Evolutionary conservation across 2,329 filamentous ascomycete species (phyloP).

Genomic region (Onygena corvina): DNA sequence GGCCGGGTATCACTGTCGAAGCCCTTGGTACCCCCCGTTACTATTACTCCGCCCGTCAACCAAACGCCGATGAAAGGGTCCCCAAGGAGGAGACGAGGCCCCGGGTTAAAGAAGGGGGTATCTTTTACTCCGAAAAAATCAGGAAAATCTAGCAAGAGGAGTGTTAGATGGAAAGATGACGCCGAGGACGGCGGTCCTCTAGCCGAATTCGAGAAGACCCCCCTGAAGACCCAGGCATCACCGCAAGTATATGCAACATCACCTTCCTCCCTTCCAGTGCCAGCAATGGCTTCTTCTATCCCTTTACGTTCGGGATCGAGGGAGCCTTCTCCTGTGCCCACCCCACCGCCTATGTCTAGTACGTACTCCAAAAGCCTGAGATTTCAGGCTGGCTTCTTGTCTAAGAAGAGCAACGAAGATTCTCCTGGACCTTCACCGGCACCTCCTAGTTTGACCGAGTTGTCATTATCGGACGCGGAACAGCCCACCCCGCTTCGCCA

Average conservation of each 20-base stretch:
- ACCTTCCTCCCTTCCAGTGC: slow-evolving; percentile 29
- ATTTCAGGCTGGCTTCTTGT: slow-evolving; percentile 80
- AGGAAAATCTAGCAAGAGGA: slow-evolving; percentile 52
- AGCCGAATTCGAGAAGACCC: slow-evolving; percentile 85
- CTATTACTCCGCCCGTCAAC: slow-evolving; percentile 19
- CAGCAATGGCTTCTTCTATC: slow-evolving; percentile 44
- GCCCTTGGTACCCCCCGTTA: slow-evolving; percentile 6
- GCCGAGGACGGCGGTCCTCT: slow-evolving; percentile 69
- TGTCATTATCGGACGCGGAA: slow-evolving; percentile 49
- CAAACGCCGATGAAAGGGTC: slow-evolving; percentile 61
- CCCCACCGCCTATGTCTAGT: slow-evolving; percentile 43
- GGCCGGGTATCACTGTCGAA: slow-evolving; percentile 12
- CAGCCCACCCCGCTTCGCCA: slow-evolving; percentile 42
- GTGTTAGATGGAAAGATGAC: slow-evolving; percentile 86
- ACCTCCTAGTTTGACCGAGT: slow-evolving; percentile 45
- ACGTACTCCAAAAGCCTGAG: slow-evolving; percentile 57
- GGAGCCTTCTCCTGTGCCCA: slow-evolving; percentile 47
- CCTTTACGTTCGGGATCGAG: slow-evolving; percentile 29
- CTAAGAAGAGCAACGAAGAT: slow-evolving; percentile 49
- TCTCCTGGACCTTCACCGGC: slow-evolving; percentile 49
- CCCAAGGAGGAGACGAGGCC: slow-evolving; percentile 62
- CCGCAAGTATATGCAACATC: slow-evolving; percentile 40
- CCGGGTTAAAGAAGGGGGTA: slow-evolving; percentile 55
- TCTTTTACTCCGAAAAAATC: slow-evolving; percentile 68
- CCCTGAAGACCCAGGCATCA: slow-evolving; percentile 53